Conservation (phyloP, 2,329 filamentous ascomycete species). For the Colletotrichum trifolii region DNA sequence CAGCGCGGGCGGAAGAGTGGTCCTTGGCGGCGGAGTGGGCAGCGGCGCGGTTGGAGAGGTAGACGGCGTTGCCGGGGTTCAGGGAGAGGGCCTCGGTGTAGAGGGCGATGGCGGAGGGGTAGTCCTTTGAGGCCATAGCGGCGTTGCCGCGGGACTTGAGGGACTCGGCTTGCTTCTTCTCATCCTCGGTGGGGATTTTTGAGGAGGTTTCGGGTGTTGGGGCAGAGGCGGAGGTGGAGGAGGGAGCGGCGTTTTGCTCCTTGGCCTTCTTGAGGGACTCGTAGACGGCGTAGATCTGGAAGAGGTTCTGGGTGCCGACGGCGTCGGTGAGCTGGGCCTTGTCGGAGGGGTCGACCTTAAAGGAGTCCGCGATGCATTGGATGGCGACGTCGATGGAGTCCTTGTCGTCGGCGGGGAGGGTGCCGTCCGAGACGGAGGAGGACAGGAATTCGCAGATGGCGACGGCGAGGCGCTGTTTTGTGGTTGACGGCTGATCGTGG, state of each 20-base stretch:
- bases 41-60: slow-evolving; percentile 96
- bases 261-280: slow-evolving; percentile 83
- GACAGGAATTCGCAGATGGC: slow-evolving; percentile 96
- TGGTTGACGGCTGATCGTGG: slow-evolving; percentile 53
- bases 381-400: slow-evolving; percentile 95
- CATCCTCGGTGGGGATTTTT: slow-evolving; percentile 59
- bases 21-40: slow-evolving; percentile 88
- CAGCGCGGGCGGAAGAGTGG: slow-evolving; percentile 84
- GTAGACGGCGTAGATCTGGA: slow-evolving; percentile 94
- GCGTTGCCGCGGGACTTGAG: slow-evolving; percentile 93
- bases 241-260: slow-evolving; percentile 10
- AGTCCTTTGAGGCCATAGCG: slow-evolving; percentile 95
- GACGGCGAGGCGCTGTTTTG: slow-evolving; percentile 90
- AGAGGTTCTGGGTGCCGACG: slow-evolving; percentile 86
- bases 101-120: slow-evolving; percentile 80
- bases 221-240: slow-evolving; percentile 41
- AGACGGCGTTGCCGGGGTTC: slow-evolving; percentile 89
- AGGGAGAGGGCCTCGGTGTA: slow-evolving; percentile 90
- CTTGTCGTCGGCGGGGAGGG: slow-evolving; percentile 85
- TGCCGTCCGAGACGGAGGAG: slow-evolving; percentile 87
- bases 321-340: slow-evolving; percentile 78
- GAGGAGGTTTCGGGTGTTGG: slow-evolving; percentile 47
- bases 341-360: slow-evolving; percentile 91
- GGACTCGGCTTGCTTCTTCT: slow-evolving; percentile 84
- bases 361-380: slow-evolving; percentile 94